Percentiles rank a stretch among this genome's conserved stretches.
Evolutionary conservation across 371 early-diverging fungal genomes (phyloP).

Genomic region (Gilbertella persicaria): DNA sequence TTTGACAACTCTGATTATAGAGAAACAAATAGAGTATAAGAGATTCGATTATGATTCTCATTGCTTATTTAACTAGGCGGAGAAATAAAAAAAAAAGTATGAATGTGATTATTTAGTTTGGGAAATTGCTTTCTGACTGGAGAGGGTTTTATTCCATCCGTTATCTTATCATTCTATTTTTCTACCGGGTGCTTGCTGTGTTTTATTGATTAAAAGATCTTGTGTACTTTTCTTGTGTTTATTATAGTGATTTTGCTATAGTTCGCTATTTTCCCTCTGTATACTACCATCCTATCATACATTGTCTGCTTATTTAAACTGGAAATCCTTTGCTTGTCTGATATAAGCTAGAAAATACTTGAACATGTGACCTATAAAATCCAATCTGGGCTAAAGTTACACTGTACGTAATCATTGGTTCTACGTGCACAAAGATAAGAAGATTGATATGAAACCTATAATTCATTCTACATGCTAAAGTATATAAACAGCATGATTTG

Average conservation of each 20-base stretch:
- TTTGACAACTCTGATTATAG: too few relatives aligned
- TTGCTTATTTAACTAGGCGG: background rate
- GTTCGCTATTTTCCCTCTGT: too few relatives aligned
- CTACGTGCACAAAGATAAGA: conserved; percentile 22
- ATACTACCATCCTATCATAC: too few relatives aligned
- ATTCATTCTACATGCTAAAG: too few relatives aligned
- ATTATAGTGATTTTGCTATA: too few relatives aligned
- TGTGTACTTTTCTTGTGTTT: conserved; percentile 4
- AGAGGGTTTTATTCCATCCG: conserved; percentile 18
- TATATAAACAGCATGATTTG: too few relatives aligned
- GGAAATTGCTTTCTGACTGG: too few relatives aligned
- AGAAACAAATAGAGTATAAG: too few relatives aligned
- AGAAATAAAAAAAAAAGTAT: conserved; percentile 1
- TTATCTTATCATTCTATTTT: conserved; percentile 21
- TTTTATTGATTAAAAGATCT: conserved; percentile 9
- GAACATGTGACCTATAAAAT: conserved; percentile 18
- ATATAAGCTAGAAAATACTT: conserved; percentile 2
- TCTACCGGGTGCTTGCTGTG: conserved; percentile 5
- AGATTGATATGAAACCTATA: conserved; percentile 21
- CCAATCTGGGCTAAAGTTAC: conserved; percentile 11
- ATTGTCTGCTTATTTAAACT: background rate
- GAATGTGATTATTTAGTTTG: conserved; percentile 1
- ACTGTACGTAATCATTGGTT: conserved; percentile 22
- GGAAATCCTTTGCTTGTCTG: too few relatives aligned
- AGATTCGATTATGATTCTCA: too few relatives aligned